phyloP scores from a whole-genome alignment of 495 filamentous ascomycete species.

The Oidiodendron maius region DNA sequence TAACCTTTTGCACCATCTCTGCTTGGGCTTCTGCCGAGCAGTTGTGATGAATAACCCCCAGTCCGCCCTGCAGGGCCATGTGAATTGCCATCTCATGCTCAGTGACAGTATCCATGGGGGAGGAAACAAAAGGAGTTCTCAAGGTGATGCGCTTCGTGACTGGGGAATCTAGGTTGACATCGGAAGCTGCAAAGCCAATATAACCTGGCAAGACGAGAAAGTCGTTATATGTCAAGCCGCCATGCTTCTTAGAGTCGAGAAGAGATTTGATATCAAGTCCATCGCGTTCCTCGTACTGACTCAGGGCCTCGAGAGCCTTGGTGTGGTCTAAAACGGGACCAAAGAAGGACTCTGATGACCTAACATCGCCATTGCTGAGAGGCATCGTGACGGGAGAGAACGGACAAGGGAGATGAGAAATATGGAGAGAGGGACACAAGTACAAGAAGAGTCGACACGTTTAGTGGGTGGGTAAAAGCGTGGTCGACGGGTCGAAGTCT shows the following conservation, averaged over 20 bases:
- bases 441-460: slow-evolving; percentile 18
- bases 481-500: slow-evolving; percentile 45
- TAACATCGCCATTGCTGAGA: slow-evolving; percentile 57
- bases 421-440: slow-evolving; percentile 2
- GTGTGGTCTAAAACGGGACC: slow-evolving; percentile 36
- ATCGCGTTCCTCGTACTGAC: slow-evolving; percentile 70
- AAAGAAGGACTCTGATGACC: slow-evolving; percentile 20
- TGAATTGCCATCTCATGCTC: slow-evolving; percentile 99
- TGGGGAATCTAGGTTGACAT: slow-evolving; percentile 81
- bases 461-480: slow-evolving; percentile 14
- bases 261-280: slow-evolving; percentile 79
- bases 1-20: slow-evolving; percentile 98
- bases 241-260: slow-evolving; percentile 78
- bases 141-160: slow-evolving; percentile 90
- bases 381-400: slow-evolving; percentile 50
- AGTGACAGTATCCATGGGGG: slow-evolving; percentile 99
- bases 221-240: slow-evolving; percentile 78
- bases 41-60: slow-evolving; percentile 99
- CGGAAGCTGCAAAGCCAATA: slow-evolving; percentile 80
- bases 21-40: slow-evolving; percentile 92
- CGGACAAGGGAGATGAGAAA: slow-evolving; percentile 1
- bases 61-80: slow-evolving; percentile 93
- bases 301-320: slow-evolving; percentile 71
- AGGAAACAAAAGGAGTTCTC: slow-evolving; percentile 92
- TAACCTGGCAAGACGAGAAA: slow-evolving; percentile 55